Base-by-base conservation (phyloP, 192 early-diverging fungal genomes). In the Coemansia brasiliensis region DNA sequence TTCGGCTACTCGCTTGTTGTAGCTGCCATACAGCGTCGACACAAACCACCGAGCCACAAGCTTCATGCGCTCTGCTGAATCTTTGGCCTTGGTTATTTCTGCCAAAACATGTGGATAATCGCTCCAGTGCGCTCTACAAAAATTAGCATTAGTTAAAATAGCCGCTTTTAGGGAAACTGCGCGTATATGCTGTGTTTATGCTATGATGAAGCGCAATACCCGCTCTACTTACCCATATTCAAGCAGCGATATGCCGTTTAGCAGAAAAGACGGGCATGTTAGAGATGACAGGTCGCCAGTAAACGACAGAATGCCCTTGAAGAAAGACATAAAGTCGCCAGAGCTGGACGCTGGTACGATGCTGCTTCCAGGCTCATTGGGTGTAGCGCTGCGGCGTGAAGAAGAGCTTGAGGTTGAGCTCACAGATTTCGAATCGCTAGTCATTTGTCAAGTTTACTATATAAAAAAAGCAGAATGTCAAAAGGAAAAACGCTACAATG, bases 211-310 rank as follows among this genome's bases (percentile, higher is more conserved):
- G n/a, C n/a, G n/a, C n/a, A 51, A n/a, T 18, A 44, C 24, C 32
- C 32, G 32, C 40, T 41, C 2, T 17, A 62, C 85, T 38, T 74
- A 74, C 72, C 74, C 85, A 73, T 92, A 92, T 59, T 92, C 91
- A 26, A 92, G 82, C 39, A 91, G 69, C 57, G 89, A 91, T 49
- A 84, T 84, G 52, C 88, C 88, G 45, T 84, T 86, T 35, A 92
- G 72, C 7, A 92, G 61, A 58, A 91, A 92, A 38, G 87, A 85
- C 43, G 91, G 91, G 65, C 88, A 90, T 3, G 91, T 91, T 44
- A 92, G 73, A 46, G 83, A 83, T 8, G 88, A 90, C 22, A 92
- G 79, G 55, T 92, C 91, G 40, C 91, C 91, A 13, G 91, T 90
- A 55, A 90, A 89, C 26, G 88, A 85, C 26, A 87, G 83, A 18